These are phyloP conservation scores for Penicillium verhagenii DNA, from an alignment of 495 filamentous ascomycete species.

Conservation along the genomic window DNA sequence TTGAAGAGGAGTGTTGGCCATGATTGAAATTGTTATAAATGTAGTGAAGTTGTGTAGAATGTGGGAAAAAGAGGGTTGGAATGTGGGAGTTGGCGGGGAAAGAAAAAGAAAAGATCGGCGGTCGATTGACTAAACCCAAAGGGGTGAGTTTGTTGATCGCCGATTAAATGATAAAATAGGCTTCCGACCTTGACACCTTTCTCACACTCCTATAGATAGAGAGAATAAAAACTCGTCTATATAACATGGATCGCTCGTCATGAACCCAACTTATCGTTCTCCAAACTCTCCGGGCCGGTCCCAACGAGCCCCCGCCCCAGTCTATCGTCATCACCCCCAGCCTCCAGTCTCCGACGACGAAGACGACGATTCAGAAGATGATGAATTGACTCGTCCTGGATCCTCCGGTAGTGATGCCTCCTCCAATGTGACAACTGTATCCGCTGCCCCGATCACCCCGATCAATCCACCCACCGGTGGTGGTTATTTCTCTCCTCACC, in stretches of 20 bases:
- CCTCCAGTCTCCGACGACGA: conserved; percentile 23
- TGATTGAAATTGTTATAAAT: background rate
- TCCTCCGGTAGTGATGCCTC: conserved; percentile 56
- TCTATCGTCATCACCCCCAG: conserved; percentile 17
- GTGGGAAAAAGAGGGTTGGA: background rate
- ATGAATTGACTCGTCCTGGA: conserved; percentile 40
- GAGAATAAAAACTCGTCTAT: background rate
- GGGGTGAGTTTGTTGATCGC: conserved; percentile 8
- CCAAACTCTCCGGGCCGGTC: conserved; percentile 33
- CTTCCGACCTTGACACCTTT: conserved; percentile 12
- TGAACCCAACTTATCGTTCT: conserved; percentile 29
- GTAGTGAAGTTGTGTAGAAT: background rate
- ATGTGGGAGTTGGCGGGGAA: background rate
- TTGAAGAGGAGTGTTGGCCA: conserved; percentile 6
- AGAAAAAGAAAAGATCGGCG: conserved; percentile 8
- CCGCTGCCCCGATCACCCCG: conserved; percentile 29
- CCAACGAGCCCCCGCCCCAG: conserved; percentile 19
- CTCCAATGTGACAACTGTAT: conserved; percentile 51
- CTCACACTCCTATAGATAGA: conserved; percentile 1
- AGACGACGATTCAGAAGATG: conserved; percentile 35
- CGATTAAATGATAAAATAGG: background rate
- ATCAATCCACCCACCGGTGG: conserved; percentile 20
- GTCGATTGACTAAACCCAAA: conserved; percentile 16
- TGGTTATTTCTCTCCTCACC: conserved; percentile 37
- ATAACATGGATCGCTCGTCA: conserved; percentile 19